Percentiles rank a stretch among this genome's conserved stretches.
Evolutionary conservation across 176 grass and related monocot species (phyloP).

Genomic region (Musa beccarii): DNA sequence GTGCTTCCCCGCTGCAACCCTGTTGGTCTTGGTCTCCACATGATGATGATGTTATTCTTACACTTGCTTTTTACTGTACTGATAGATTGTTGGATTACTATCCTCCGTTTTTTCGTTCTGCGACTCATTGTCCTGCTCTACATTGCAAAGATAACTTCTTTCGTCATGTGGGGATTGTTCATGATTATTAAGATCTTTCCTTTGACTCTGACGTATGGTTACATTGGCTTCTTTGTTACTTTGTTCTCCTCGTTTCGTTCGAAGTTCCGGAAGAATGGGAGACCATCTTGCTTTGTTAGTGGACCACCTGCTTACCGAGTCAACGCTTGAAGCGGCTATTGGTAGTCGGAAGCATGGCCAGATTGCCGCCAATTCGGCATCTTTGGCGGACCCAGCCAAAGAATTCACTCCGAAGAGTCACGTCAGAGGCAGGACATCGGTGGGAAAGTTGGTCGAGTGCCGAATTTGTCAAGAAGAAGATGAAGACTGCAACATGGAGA

Average conservation of each 20-base stretch:
- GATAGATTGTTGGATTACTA: not conserved
- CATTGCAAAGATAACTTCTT: not conserved
- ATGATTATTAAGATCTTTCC: not conserved
- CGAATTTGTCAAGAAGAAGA: slow-evolving; percentile 81
- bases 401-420: slow-evolving; percentile 1
- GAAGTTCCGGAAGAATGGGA: slow-evolving; percentile 29
- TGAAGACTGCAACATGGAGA: slow-evolving; percentile 46
- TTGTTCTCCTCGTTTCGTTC: not conserved
- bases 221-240: not conserved
- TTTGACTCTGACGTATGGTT: not conserved
- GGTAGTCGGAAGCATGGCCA: slow-evolving; percentile 19
- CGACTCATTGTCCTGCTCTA: not conserved
- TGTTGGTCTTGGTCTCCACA: too few species aligned
- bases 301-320: slow-evolving; percentile 47
- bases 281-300: slow-evolving; percentile 52
- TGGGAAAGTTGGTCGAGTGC: slow-evolving; percentile 44
- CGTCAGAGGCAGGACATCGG: not conserved
- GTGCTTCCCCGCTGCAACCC: not conserved
- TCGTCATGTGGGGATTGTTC: not conserved
- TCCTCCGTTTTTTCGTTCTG: not conserved
- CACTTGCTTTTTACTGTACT: not conserved
- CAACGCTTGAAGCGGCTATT: slow-evolving; percentile 44
- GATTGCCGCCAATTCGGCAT: not conserved
- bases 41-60: not conserved
- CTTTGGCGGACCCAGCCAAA: not conserved